These are phyloP conservation scores for Lachancea fermentati DNA, from an alignment of 805 yeast species.

Conservation along the genomic window DNA sequence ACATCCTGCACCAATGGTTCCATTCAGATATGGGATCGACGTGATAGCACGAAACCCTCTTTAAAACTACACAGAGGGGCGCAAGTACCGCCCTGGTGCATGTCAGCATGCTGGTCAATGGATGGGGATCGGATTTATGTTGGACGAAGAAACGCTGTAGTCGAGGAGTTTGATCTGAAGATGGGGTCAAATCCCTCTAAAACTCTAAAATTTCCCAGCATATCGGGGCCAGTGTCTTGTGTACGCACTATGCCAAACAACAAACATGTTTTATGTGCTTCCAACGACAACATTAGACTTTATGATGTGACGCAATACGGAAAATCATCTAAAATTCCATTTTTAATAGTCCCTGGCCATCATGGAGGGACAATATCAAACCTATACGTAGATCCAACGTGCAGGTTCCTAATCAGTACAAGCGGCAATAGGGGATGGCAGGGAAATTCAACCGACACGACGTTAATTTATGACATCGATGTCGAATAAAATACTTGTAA, in stretches of 20 bases:
- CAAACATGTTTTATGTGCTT: conserved; percentile 77
- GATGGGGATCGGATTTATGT: conserved; percentile 75
- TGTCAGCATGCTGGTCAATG: conserved; percentile 80
- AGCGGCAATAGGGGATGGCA: conserved; percentile 97
- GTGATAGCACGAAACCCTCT: conserved; percentile 38
- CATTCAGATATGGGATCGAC: conserved; percentile 74
- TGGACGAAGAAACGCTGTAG: conserved; percentile 85
- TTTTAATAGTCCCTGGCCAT: conserved; percentile 90
- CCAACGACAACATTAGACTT: conserved; percentile 81
- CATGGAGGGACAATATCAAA: conserved; percentile 86
- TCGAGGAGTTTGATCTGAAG: conserved; percentile 67
- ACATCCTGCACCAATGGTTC: conserved; percentile 82
- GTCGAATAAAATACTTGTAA: conserved; percentile 25
- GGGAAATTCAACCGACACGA: conserved; percentile 72
- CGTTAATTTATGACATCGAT: conserved; percentile 74
- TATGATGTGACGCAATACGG: conserved; percentile 58
- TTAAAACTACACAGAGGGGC: conserved; percentile 49
- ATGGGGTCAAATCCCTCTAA: conserved; percentile 54
- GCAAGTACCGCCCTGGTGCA: conserved; percentile 90
- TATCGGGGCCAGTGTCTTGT: conserved; percentile 86
- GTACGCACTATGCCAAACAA: conserved; percentile 76
- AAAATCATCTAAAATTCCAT: conserved; percentile 51
- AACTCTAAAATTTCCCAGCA: conserved; percentile 68
- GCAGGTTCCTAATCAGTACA: conserved; percentile 81
- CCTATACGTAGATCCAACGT: conserved; percentile 77